A percentile compares a stretch with the other conserved stretches of the same genome.
Evolutionary conservation across 306 rosid species (phyloP).

Genomic region (Lathyrus aphaca): DNA sequence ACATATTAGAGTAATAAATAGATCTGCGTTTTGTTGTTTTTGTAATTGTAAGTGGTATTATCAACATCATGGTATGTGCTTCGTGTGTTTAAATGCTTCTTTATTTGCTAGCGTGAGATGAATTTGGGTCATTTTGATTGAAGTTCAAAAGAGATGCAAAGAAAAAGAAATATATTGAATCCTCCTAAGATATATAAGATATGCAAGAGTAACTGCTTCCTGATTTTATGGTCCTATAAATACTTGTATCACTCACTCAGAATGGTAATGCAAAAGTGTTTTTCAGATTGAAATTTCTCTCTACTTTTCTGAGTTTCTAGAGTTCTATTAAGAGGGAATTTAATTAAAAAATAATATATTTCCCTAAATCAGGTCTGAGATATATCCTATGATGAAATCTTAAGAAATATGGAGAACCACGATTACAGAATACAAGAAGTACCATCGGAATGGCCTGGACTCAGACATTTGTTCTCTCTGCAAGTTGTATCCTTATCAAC

Average conservation of each 20-base stretch:
- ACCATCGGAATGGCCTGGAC: slow-evolving; percentile 59
- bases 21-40: no score
- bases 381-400: slow-evolving; percentile 28
- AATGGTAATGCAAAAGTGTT: neutral
- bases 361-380: slow-evolving; percentile 20
- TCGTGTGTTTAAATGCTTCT: no score
- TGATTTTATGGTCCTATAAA: neutral
- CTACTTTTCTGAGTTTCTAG: slow-evolving; percentile 1
- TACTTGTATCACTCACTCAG: neutral
- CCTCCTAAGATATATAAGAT: no score
- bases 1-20: neutral
- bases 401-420: neutral
- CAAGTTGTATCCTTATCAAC: slow-evolving; percentile 38
- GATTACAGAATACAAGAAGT: neutral
- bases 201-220: neutral
- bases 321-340: slow-evolving; percentile 3
- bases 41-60: no score
- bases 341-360: slow-evolving; percentile 17
- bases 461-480: slow-evolving; percentile 42
- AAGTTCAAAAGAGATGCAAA: no score
- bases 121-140: no score
- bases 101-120: no score
- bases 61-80: no score
- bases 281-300: neutral
- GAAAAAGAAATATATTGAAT: no score